Conservation (phyloP, 441 rosid species). For the Populus hybrid region DNA sequence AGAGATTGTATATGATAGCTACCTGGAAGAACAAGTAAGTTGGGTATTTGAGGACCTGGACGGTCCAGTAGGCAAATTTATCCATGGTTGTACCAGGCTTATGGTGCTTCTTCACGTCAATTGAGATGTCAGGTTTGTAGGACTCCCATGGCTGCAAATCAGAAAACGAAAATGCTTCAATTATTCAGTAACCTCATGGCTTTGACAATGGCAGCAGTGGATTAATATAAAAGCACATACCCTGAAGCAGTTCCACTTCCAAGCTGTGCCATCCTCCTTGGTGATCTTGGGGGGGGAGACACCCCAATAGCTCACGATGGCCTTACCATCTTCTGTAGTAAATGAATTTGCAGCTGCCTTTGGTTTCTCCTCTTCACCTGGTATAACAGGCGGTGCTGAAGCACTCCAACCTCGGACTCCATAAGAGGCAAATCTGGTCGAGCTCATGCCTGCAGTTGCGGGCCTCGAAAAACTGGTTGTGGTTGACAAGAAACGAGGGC, state of each 20-base stretch:
- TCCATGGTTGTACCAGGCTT: constrained; percentile 49
- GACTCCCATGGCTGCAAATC: constrained; percentile 74
- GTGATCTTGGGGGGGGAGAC: constrained; percentile 48
- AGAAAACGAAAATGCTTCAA: not conserved
- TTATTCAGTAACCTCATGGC: not conserved
- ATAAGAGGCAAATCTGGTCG: not conserved
- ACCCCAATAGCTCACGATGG: constrained; percentile 63
- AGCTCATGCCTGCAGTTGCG: not conserved
- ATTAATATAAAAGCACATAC: constrained; percentile 18
- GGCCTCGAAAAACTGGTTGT: not conserved
- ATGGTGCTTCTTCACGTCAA: constrained; percentile 75
- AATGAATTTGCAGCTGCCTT: not conserved
- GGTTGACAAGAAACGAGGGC: not conserved
- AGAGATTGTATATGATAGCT: not conserved
- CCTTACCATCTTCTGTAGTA: not conserved
- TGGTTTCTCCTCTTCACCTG: constrained; percentile 13
- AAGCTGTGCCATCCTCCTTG: constrained; percentile 67
- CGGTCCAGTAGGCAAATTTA: constrained; percentile 59
- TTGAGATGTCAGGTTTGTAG: constrained; percentile 44
- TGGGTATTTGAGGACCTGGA: constrained; percentile 60
- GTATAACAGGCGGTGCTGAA: not conserved
- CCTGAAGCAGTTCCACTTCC: constrained; percentile 79
- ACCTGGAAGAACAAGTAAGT: constrained; percentile 75
- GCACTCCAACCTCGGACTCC: not conserved
- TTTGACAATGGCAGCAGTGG: not conserved